Base-by-base conservation (phyloP, 768 basidiomycete genomes). In the Lentinus brumalis region DNA sequence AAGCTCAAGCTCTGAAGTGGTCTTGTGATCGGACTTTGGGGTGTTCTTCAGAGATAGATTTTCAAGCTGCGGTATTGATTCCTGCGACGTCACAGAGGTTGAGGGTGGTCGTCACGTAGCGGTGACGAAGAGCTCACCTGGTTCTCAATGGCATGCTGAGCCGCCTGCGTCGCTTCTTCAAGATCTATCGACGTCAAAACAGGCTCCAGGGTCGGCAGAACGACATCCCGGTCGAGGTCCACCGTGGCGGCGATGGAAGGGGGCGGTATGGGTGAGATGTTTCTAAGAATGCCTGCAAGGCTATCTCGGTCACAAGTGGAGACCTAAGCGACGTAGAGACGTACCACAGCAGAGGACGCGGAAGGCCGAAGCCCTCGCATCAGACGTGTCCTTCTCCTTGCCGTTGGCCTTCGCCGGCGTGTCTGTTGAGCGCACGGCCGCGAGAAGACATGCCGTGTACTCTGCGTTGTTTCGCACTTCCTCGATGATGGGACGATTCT, bases 11-110 rank as follows among this genome's bases (percentile, higher is more conserved):
- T 95, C 90, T 14, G 81, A 81, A 1, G 79, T 69, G 3, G 88
- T 82, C 71, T 84, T 89, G 71, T 96, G 87, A 69, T 96, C 95
- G 12, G 86, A 84, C 69, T 88, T 84, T 11, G 91, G 89, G 0
- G 82, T 78, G 61, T 86, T 79, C 70, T 89, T 86, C 9, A 88
- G 71, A 5, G 86, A 84, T 29, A 86, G 65, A 46, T 82, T 84
- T 70, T 86, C 84, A 35, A 84, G 76, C 57, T 78, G 67, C 10
- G 83, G 82, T 61, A 84, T 82, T 12, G 75, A 72, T 32, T 75
- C 77, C 85, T 88, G 61, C 16, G 52, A 16, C 31, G 12, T 5
- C 39, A 42, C 26, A n/a, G 30, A 42, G 50, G 56, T 18, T 50
- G 50, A 53, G 32, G 12, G 21, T 38, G 47, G 46, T 32, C 5